Evolutionary conservation across 1,139 yeast genomes (phyloP), one percentile per base, ranked within the genome.

Genomic region (Nadsonia starkeyi-henricii): DNA sequence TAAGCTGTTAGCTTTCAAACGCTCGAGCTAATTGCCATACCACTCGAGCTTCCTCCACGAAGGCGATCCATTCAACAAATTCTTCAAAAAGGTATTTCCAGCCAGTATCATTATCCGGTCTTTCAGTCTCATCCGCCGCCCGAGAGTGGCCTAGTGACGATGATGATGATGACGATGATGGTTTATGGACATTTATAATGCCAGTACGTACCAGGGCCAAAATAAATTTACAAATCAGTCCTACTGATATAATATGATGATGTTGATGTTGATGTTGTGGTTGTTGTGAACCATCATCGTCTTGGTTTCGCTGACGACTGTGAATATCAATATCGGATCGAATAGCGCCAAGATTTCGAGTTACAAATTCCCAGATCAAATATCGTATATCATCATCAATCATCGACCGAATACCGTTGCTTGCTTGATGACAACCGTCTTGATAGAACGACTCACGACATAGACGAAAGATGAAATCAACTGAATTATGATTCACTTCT

Each of bases 81-180:
- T 15, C 39, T n/a, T 33, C 39, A 33, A 33, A 33, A 3, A 33
- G 39, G 12, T 33, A 33, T n/a, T 33, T 33, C 39, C 39, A 33
- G 9, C 39, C 37, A 45, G 41, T 17, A 17, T 37, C 18, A 41
- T 5, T 23, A 23, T 23, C 9, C 28, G 47, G 15, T 8, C 36
- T 20, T 41, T 23, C 47, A 39, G 9, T 2, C 13, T n/a, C 18
- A 7, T 26, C 36, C 39, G 26, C 23, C 20, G 20, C 45, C 47
- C 8, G 19, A 41, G 12, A 26, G 45, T 44, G 26, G 26, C 17
- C 45, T 19, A 44, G 30, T 15, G 52, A 51, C 36, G 52, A 51
- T 5, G 50, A 48, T 23, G 51, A 47, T n/a, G 46, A 36, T 23
- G 47, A 43, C 15, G 51, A 43, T n/a, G n/a, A n/a, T 15, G 45